Conservation (phyloP, 306 rosid species). For the Citrullus mucosospermus region DNA sequence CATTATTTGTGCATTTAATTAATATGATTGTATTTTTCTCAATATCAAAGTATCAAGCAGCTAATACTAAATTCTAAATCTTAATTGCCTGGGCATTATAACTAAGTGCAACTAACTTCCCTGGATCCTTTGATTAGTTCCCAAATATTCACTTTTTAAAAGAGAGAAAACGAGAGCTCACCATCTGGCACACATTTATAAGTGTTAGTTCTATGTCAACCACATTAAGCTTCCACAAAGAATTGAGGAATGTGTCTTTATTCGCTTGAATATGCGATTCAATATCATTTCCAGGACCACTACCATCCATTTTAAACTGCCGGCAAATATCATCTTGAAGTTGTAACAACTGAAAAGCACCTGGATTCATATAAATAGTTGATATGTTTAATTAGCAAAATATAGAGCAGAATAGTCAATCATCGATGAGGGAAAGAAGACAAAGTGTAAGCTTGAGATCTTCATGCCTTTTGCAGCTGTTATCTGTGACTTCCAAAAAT, state of each 20-base stretch:
- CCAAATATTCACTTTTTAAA: background rate
- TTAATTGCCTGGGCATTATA: background rate
- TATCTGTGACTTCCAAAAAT: constrained; percentile 81
- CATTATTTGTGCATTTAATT: background rate
- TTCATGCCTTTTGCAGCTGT: constrained; percentile 78
- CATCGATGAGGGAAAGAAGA: constrained; percentile 1
- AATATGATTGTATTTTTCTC: background rate
- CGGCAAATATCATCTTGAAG: constrained; percentile 63
- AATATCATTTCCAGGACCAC: constrained; percentile 33
- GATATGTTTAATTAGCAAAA: constrained; percentile 14
- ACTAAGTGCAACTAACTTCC: background rate
- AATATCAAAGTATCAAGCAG: background rate
- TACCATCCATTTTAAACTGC: constrained; percentile 51
- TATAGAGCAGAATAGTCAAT: constrained; percentile 1
- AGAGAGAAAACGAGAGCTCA: constrained; percentile 22
- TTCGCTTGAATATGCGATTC: constrained; percentile 60
- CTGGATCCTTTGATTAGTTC: background rate
- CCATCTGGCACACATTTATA: constrained; percentile 84
- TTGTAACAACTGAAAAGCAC: constrained; percentile 73
- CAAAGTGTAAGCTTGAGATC: background rate
- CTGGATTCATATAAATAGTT: constrained; percentile 22
- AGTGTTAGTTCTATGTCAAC: constrained; percentile 91
- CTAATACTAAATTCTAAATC: background rate
- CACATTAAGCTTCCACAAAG: constrained; percentile 88
- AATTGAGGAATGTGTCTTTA: constrained; percentile 66